Conservation (phyloP, 2,329 filamentous ascomycete species). For the Celoporthe dispersa region DNA sequence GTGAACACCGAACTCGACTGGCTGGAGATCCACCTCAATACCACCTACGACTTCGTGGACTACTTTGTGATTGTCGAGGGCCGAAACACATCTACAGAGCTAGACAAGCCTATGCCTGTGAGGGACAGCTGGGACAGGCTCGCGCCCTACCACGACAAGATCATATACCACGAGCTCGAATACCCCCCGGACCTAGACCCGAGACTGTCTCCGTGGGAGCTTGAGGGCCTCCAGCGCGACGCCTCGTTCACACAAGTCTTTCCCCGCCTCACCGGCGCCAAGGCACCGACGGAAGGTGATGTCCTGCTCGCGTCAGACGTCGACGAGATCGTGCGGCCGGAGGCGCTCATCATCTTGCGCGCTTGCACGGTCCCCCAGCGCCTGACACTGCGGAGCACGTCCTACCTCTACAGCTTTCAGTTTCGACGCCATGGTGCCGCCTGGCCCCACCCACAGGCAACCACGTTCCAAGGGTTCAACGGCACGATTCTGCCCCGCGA, state of each 20-base stretch:
- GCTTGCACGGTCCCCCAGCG: constrained; percentile 57
- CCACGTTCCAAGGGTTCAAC: constrained; percentile 52
- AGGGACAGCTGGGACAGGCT: constrained; percentile 58
- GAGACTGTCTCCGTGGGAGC: constrained; percentile 47
- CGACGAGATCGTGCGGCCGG: constrained; percentile 62
- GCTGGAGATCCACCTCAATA: constrained; percentile 66
- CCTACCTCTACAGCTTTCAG: constrained; percentile 64
- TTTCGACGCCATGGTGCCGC: constrained; percentile 50
- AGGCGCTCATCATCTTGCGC: constrained; percentile 52
- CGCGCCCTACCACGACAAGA: constrained; percentile 56
- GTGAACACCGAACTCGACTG: constrained; percentile 68
- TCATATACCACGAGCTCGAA: constrained; percentile 61
- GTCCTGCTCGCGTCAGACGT: constrained; percentile 64
- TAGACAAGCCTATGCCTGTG: constrained; percentile 58
- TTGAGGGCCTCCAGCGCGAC: constrained; percentile 59
- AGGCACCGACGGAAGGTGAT: constrained; percentile 53
- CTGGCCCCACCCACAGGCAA: constrained; percentile 66
- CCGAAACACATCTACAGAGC: constrained; percentile 60
- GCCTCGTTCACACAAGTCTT: constrained; percentile 63
- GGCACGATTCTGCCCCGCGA: constrained; percentile 57
- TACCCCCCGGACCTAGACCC: constrained; percentile 48
- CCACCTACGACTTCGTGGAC: constrained; percentile 62
- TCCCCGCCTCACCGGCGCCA: constrained; percentile 47
- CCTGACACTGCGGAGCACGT: constrained; percentile 54
- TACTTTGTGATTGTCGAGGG: constrained; percentile 69